Conservation (phyloP, 106 monocot genomes). For the Allium fistulosum region DNA sequence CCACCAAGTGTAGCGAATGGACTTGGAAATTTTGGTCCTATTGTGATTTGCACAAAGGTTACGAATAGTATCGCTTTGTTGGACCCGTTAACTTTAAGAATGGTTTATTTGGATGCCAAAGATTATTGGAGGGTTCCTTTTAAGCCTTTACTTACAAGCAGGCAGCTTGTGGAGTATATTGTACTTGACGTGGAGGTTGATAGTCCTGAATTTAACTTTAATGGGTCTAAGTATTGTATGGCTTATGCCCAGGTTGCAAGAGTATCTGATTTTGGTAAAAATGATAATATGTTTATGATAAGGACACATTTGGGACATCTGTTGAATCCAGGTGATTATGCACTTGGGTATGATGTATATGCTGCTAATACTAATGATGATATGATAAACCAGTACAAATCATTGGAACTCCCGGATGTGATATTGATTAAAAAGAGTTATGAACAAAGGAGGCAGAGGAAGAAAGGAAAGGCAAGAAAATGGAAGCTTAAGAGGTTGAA, state of each 20-base stretch:
- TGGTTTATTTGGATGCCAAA: constrained; percentile 31
- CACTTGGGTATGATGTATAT: constrained; percentile 80
- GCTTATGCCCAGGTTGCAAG: constrained; percentile 67
- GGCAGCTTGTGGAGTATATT: constrained; percentile 54
- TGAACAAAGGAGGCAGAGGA: constrained; percentile 48
- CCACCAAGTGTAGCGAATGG: constrained; percentile 24
- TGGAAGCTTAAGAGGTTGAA: constrained; percentile 81
- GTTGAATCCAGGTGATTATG: constrained; percentile 65
- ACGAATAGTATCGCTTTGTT: constrained; percentile 29
- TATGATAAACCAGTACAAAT: constrained; percentile 59
- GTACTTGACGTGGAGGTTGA: constrained; percentile 39
- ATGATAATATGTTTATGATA: constrained; percentile 52
- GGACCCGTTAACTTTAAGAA: constrained; percentile 38
- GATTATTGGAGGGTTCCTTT: constrained; percentile 55
- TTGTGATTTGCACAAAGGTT: constrained; percentile 37
- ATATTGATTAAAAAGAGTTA: constrained; percentile 85
- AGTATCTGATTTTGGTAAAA: constrained; percentile 63
- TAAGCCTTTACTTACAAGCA: constrained; percentile 28
- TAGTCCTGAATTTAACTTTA: constrained; percentile 23
- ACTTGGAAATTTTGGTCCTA: constrained; percentile 22
- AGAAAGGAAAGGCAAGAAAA: constrained; percentile 34
- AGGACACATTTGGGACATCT: constrained; percentile 76
- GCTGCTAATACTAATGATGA: constrained; percentile 61
- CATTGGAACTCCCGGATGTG: constrained; percentile 41
- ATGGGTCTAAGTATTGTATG: constrained; percentile 42